These are phyloP conservation scores for Globisporangium recalcitrans DNA, from an alignment of 352 stramenopile species.

Conservation along the genomic window DNA sequence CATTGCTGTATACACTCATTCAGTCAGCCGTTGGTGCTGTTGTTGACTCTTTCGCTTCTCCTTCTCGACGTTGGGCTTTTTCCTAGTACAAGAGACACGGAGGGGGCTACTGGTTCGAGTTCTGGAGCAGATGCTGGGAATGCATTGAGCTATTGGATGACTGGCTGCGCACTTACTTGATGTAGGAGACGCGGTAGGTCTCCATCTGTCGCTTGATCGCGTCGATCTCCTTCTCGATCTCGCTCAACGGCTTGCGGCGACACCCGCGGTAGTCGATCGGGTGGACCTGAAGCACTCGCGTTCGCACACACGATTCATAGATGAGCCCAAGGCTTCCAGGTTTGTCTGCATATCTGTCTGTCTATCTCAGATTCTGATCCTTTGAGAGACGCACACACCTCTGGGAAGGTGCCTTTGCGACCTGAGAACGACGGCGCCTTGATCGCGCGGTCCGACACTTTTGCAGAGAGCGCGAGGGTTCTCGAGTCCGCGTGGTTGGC, in stretches of 20 bases:
- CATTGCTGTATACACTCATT: not conserved
- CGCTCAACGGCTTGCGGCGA: slow-evolving; percentile 50
- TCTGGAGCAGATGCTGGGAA: no score
- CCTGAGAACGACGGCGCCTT: slow-evolving; percentile 36
- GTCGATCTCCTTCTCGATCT: slow-evolving; percentile 77
- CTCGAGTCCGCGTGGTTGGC: slow-evolving; percentile 33
- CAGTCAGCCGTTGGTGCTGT: not conserved
- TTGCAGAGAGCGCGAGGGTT: slow-evolving; percentile 40
- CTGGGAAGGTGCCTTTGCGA: slow-evolving; percentile 20
- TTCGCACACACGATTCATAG: no score
- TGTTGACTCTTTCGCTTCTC: slow-evolving; percentile 54
- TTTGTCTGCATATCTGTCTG: not conserved
- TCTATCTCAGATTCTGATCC: no score
- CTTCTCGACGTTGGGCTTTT: slow-evolving; percentile 67
- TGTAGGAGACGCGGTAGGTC: slow-evolving; percentile 39
- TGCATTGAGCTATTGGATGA: no score
- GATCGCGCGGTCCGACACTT: slow-evolving; percentile 61
- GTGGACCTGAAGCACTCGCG: no score
- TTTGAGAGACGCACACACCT: no score
- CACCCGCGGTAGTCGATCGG: slow-evolving; percentile 51
- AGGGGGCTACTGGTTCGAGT: no score
- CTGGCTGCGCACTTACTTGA: slow-evolving; percentile 56
- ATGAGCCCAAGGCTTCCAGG: not conserved
- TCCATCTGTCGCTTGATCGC: slow-evolving; percentile 73
- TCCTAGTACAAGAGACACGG: slow-evolving; percentile 13